Evolutionary conservation across 371 early-diverging fungal genomes (phyloP).

Genomic region (Zychaea mexicana): DNA sequence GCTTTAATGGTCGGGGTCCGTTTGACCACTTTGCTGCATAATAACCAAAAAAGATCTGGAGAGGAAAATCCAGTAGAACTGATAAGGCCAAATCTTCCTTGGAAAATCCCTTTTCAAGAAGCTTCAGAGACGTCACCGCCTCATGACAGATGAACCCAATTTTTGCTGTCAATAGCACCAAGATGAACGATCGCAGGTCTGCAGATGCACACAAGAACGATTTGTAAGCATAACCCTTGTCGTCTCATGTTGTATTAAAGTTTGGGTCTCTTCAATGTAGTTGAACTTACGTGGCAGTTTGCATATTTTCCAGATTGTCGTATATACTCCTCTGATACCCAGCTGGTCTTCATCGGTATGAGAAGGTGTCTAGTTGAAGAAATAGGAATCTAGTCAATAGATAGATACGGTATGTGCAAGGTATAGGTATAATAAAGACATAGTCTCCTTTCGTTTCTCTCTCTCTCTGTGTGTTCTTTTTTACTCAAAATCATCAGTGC

Average conservation of each 20-base stretch:
- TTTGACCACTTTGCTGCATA: conserved; percentile 95
- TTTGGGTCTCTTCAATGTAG: not conserved
- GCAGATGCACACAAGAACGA: conserved; percentile 1
- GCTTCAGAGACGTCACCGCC: conserved; percentile 88
- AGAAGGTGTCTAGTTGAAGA: not conserved
- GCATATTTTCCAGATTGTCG: conserved; percentile 73
- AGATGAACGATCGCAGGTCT: conserved; percentile 86
- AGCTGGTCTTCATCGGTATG: conserved; percentile 51
- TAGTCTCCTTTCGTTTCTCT: no score
- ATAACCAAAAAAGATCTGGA: conserved; percentile 95
- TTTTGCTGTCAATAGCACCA: conserved; percentile 83
- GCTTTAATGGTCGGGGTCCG: conserved; percentile 82
- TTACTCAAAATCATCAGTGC: not conserved
- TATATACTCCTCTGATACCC: conserved; percentile 60
- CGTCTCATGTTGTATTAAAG: not conserved
- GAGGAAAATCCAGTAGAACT: conserved; percentile 93
- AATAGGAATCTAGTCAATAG: no score
- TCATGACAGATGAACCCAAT: conserved; percentile 96
- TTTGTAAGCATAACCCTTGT: not conserved
- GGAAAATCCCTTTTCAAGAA: conserved; percentile 92
- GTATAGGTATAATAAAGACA: no score
- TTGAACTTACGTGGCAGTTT: conserved; percentile 71
- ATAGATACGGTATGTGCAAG: no score
- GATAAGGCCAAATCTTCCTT: conserved; percentile 94
- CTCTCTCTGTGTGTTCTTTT: no score